Conservation (phyloP, 2,329 filamentous ascomycete species). For the Thelonectria discophora region DNA sequence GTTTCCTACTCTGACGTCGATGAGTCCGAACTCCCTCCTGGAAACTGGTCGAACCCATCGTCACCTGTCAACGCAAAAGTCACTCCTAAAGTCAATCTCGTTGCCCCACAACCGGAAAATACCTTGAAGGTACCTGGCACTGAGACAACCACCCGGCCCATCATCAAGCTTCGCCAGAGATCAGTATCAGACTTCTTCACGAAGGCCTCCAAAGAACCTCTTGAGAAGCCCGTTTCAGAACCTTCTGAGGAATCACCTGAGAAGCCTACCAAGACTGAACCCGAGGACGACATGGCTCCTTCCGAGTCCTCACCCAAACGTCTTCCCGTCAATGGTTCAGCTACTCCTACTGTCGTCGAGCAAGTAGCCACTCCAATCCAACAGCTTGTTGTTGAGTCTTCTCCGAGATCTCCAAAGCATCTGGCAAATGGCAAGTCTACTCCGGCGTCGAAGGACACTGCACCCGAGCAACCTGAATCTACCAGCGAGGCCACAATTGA, state of each 20-base stretch:
- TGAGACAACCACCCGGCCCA: conserved; percentile 6
- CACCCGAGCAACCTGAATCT: conserved; percentile 17
- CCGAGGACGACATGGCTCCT: conserved; percentile 23
- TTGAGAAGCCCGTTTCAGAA: neutral
- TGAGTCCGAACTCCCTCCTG: conserved; percentile 42
- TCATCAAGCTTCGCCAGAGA: conserved; percentile 23
- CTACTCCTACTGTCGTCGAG: neutral
- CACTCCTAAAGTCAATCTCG: conserved; percentile 26
- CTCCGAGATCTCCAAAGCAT: conserved; percentile 16
- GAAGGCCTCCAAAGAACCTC: conserved; percentile 5
- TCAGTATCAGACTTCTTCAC: conserved; percentile 16
- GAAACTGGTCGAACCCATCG: conserved; percentile 42
- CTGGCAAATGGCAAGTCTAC: conserved; percentile 23
- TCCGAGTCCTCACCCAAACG: neutral
- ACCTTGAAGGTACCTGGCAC: neutral
- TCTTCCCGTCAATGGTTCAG: neutral
- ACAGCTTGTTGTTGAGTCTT: conserved; percentile 20
- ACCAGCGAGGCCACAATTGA: conserved; percentile 5
- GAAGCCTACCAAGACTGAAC: conserved; percentile 35
- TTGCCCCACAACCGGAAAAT: conserved; percentile 24
- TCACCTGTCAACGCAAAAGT: conserved; percentile 41
- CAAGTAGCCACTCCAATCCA: conserved; percentile 6
- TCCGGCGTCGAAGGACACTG: neutral
- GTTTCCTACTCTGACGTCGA: conserved; percentile 49
- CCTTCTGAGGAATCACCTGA: conserved; percentile 16